phyloP scores from a whole-genome alignment of 2,329 filamentous ascomycete species.

The Fusarium sambucinum region DNA sequence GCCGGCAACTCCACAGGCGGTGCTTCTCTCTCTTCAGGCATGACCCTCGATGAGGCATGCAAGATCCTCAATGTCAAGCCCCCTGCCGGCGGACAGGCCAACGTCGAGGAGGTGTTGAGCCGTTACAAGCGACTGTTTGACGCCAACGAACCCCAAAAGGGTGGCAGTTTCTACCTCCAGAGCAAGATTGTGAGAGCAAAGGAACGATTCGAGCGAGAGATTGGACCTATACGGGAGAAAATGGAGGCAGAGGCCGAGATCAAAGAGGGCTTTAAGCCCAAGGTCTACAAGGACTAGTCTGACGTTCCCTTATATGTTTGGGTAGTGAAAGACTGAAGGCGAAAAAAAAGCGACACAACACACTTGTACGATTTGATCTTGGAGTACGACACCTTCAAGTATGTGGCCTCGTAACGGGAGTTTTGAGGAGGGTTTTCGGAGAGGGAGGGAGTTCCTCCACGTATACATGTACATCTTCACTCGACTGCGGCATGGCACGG shows the following conservation, averaged over 20 bases:
- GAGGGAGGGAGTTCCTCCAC: slow-evolving; percentile 41
- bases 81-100: slow-evolving; percentile 77
- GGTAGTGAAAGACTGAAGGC: background rate
- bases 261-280: slow-evolving; percentile 91
- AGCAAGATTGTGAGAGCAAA: slow-evolving; percentile 94
- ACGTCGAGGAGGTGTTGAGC: slow-evolving; percentile 82
- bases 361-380: slow-evolving; percentile 42
- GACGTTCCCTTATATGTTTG: background rate
- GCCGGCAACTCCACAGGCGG: slow-evolving; percentile 66
- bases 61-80: slow-evolving; percentile 96
- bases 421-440: slow-evolving; percentile 33
- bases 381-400: background rate
- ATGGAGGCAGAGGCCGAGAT: slow-evolving; percentile 80
- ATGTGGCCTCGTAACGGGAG: too few relatives aligned
- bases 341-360: slow-evolving; percentile 4
- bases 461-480: slow-evolving; percentile 65
- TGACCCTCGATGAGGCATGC: slow-evolving; percentile 96
- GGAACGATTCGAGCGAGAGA: slow-evolving; percentile 90
- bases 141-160: slow-evolving; percentile 92
- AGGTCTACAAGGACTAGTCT: slow-evolving; percentile 87
- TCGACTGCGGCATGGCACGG: slow-evolving; percentile 66
- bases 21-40: slow-evolving; percentile 72
- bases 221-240: slow-evolving; percentile 77
- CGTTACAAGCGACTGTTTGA: slow-evolving; percentile 97
- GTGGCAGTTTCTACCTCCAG: slow-evolving; percentile 97